A percentile compares a stretch with the other conserved stretches of the same genome.
Evolutionary conservation across 257 asterid genomes (phyloP).

Genomic region (Paulownia fortunei): DNA sequence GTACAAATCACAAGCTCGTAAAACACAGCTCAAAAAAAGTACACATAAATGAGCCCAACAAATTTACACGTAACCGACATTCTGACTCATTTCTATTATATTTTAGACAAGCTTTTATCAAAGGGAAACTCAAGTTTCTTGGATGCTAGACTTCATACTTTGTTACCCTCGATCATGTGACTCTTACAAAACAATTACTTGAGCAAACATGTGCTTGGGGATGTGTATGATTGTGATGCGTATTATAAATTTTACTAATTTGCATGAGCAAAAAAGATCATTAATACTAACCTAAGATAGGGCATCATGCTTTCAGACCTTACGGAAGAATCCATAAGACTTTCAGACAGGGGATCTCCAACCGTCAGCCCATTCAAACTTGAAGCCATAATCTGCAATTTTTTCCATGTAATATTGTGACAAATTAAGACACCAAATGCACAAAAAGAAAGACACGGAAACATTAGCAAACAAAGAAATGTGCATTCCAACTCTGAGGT

Average conservation of each 20-base stretch:
- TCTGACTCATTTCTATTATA: background rate
- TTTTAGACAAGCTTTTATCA: background rate
- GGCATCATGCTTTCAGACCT: slow-evolving; percentile 69
- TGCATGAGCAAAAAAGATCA: background rate
- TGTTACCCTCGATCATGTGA: background rate
- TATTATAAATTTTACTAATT: background rate
- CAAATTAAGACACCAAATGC: slow-evolving; percentile 8
- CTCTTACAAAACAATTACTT: slow-evolving; percentile 2
- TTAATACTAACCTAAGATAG: slow-evolving; percentile 55
- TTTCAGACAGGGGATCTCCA: slow-evolving; percentile 72
- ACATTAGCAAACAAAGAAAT: slow-evolving; percentile 1
- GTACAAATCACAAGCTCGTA: background rate
- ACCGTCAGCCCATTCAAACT: slow-evolving; percentile 95
- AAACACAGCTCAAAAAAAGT: background rate
- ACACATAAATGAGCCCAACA: background rate
- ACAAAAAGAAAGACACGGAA: background rate
- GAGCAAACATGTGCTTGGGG: background rate
- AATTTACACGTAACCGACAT: background rate
- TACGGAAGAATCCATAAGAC: slow-evolving; percentile 79
- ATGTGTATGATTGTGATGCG: background rate
- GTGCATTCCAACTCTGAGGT: background rate
- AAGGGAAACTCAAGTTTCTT: background rate
- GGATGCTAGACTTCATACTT: background rate
- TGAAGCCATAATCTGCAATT: slow-evolving; percentile 93
- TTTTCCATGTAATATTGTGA: slow-evolving; percentile 1